Base-by-base conservation (phyloP, 1,139 yeast genomes). In the Geotrichum histeridarum region DNA sequence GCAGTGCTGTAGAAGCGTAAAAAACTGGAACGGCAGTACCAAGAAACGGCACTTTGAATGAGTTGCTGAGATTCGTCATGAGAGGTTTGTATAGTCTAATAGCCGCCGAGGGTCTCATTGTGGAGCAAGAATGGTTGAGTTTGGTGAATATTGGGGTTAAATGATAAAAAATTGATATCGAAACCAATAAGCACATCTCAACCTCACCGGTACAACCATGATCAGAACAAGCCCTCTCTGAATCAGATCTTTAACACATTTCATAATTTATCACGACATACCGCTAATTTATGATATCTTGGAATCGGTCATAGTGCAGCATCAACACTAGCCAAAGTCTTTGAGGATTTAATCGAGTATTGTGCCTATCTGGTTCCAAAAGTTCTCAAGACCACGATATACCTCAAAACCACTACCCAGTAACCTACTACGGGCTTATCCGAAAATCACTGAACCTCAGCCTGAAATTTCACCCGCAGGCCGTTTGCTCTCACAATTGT, bases 31-130 rank as follows among this genome's bases (percentile, higher is more conserved):
- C 15, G 15, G 18, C 27, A 11, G 22, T 11, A 30, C 12, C 18
- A 11, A 47, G 22, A 27, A 47, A 47, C n/a, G 43, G 50, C 8
- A 38, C 39, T 11, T n/a, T 8, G 17, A 47, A 47, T 9, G 50
- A 47, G 14, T 27, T 31, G 35, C 7, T 14, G 9, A 36, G 17
- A 27, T 31, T 18, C 11, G 17, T 45, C 31, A 36, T 36, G 27
- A 22, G 4, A 22, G 27, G 27, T 22, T 22, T 22, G 27, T 22
- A 3, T 22, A 22, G 27, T 22, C 27, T 22, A 9, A 27, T 12
- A 7, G 42, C 27, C 15, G 17, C 22, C 18, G 32, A 27, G 2
- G 17, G 17, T 43, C 9, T 31, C 22, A 27, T 30, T 22, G 27
- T 22, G 27, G 27, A 22, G 27, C 27, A 22, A 22, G 27, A 22